phyloP scores from a whole-genome alignment of 1,284 basidiomycete species.

The Coniferiporia sulphurascens region DNA sequence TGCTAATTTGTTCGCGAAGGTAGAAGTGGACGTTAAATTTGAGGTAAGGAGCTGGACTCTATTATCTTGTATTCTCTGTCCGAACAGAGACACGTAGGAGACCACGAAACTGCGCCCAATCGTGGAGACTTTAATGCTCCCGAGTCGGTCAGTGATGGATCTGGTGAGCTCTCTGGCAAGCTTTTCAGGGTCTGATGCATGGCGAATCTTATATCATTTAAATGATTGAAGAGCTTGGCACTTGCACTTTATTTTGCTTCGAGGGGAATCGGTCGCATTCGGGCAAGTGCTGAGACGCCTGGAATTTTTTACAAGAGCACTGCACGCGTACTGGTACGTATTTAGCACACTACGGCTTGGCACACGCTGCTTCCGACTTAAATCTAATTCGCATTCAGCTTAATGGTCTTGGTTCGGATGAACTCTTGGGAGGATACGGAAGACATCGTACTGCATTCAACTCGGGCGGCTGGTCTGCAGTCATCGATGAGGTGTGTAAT shows the following conservation, averaged over 20 bases:
- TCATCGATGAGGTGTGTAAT: constrained; percentile 71
- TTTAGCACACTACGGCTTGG: not conserved
- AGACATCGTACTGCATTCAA: constrained; percentile 81
- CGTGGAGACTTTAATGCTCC: constrained; percentile 78
- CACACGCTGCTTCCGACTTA: not conserved
- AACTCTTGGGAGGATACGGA: constrained; percentile 91
- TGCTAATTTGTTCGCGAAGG: constrained; percentile 33
- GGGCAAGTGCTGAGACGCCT: constrained; percentile 31
- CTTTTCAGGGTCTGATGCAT: not conserved
- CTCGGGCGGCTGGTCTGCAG: constrained; percentile 60
- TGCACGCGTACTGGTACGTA: constrained; percentile 65
- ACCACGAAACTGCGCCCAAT: constrained; percentile 48
- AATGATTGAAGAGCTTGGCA: constrained; percentile 68
- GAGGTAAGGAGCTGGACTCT: constrained; percentile 43
- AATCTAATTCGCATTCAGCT: constrained; percentile 31
- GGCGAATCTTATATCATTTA: not conserved
- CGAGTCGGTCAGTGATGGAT: constrained; percentile 87
- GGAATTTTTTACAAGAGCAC: constrained; percentile 58
- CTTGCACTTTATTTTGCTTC: constrained; percentile 93
- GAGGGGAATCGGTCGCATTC: constrained; percentile 62
- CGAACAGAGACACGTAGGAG: constrained; percentile 43
- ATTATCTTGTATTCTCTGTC: constrained; percentile 3
- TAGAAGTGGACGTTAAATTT: constrained; percentile 84
- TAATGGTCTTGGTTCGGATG: constrained; percentile 93
- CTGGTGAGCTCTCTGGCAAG: constrained; percentile 46